These are phyloP conservation scores for Kluyveromyces lactis DNA, from an alignment of 805 yeast species.

Conservation along the genomic window DNA sequence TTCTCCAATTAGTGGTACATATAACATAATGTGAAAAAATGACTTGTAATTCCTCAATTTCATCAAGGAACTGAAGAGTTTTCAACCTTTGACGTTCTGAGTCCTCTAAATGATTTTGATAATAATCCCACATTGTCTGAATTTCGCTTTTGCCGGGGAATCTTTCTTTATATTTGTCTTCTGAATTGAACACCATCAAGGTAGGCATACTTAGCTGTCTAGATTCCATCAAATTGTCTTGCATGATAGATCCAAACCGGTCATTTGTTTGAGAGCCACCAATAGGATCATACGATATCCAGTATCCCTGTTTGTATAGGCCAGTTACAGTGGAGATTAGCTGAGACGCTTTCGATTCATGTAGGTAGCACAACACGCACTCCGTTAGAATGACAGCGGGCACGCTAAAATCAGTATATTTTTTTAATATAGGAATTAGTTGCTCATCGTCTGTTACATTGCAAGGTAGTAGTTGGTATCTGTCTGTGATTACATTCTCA, in stretches of 20 bases:
- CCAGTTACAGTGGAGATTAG: slow-evolving; percentile 31
- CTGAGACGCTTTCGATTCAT: slow-evolving; percentile 33
- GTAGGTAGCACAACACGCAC: slow-evolving; percentile 48
- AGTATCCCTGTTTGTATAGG: slow-evolving; percentile 15
- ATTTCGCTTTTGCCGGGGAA: slow-evolving; percentile 10
- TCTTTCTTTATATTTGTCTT: slow-evolving; percentile 22
- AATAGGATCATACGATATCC: slow-evolving; percentile 51
- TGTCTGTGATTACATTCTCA: slow-evolving; percentile 7
- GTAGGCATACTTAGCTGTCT: slow-evolving; percentile 40
- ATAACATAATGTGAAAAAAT: slow-evolving; percentile 48
- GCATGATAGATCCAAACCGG: slow-evolving; percentile 47
- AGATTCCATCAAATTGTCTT: slow-evolving; percentile 38
- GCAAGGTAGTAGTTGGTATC: slow-evolving; percentile 24
- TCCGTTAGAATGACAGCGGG: slow-evolving; percentile 52
- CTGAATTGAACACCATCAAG: slow-evolving; percentile 32
- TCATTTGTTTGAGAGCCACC: slow-evolving; percentile 38
- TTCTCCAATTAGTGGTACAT: background rate
- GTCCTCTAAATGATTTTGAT: slow-evolving; percentile 25
- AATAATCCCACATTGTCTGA: slow-evolving; percentile 30
- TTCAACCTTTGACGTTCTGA: slow-evolving; percentile 36
- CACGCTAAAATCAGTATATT: slow-evolving; percentile 9
- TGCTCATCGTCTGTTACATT: slow-evolving; percentile 28
- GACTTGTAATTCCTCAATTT: slow-evolving; percentile 47
- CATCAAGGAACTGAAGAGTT: slow-evolving; percentile 47
- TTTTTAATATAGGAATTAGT: slow-evolving; percentile 22